Conservation (phyloP, 176 grass and related monocot species). For the Leersia perrieri region DNA sequence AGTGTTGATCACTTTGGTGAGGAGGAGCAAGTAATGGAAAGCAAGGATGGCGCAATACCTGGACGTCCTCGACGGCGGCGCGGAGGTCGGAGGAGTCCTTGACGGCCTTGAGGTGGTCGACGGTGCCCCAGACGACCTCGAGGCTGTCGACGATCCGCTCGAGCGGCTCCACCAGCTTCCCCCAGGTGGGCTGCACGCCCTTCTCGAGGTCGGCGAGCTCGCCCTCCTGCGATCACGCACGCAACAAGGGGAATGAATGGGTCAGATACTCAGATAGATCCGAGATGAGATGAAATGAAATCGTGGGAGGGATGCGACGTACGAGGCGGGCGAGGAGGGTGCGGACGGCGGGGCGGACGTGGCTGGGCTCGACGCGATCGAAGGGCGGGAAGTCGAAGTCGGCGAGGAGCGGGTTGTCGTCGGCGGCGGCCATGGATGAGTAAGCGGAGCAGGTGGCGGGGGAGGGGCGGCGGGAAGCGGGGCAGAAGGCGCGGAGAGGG, state of each 20-base stretch:
- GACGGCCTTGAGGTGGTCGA: slow-evolving; percentile 90
- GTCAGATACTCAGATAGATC: slow-evolving; percentile 17
- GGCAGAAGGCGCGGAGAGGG: slow-evolving; percentile 58
- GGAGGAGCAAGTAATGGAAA: not conserved
- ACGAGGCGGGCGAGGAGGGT: slow-evolving; percentile 69
- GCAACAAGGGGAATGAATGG: not conserved
- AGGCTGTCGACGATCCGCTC: slow-evolving; percentile 83
- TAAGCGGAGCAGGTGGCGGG: slow-evolving; percentile 37
- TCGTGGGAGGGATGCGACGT: too few relatives aligned
- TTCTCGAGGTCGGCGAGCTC: slow-evolving; percentile 83
- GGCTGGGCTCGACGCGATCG: slow-evolving; percentile 58
- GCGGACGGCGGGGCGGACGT: slow-evolving; percentile 78
- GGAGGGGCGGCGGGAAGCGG: slow-evolving; percentile 22
- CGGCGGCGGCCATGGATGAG: not conserved
- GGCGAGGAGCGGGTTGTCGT: slow-evolving; percentile 57
- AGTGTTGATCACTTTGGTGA: not conserved
- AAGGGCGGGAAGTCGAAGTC: slow-evolving; percentile 84
- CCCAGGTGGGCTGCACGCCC: slow-evolving; percentile 76
- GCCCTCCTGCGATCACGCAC: slow-evolving; percentile 42
- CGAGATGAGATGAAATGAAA: too few relatives aligned
- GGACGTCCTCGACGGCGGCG: slow-evolving; percentile 85
- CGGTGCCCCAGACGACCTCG: slow-evolving; percentile 75
- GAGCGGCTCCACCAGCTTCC: slow-evolving; percentile 79
- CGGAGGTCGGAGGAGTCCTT: slow-evolving; percentile 84
- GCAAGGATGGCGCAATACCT: slow-evolving; percentile 24